Conservation (phyloP, 2,329 filamentous ascomycete genomes). For the Ascosphaera apis region DNA sequence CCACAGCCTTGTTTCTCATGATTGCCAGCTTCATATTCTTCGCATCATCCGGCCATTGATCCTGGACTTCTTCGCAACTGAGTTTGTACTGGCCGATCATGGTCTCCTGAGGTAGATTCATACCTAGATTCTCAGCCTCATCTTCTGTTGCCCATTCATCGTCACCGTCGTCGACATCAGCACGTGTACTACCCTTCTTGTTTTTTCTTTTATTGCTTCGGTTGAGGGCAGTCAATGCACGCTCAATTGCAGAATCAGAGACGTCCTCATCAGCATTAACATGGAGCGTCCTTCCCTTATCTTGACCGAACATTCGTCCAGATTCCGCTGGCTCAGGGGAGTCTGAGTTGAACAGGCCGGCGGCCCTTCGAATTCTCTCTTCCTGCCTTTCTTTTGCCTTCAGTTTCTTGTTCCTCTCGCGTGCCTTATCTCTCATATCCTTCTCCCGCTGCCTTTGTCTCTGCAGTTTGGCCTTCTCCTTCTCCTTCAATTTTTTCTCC, state of each 20-base stretch:
- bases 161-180: not conserved
- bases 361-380: slow-evolving; percentile 9
- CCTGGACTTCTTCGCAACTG: slow-evolving; percentile 3
- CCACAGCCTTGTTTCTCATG: slow-evolving; percentile 1
- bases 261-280: slow-evolving; percentile 1
- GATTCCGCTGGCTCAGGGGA: too few species aligned
- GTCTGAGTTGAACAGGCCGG: too few species aligned
- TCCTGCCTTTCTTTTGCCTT: too few species aligned
- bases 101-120: slow-evolving; percentile 2
- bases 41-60: slow-evolving; percentile 5
- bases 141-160: not conserved
- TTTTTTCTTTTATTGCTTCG: not conserved
- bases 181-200: not conserved
- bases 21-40: slow-evolving; percentile 6
- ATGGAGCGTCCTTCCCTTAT: not conserved
- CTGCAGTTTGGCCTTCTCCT: not conserved
- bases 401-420: too few species aligned
- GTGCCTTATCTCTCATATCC: too few species aligned
- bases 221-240: not conserved
- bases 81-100: slow-evolving; percentile 5
- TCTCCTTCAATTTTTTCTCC: too few species aligned
- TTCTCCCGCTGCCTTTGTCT: not conserved
- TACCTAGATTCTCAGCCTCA: not conserved
- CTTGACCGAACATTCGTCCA: too few species aligned
- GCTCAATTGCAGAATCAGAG: not conserved